These are phyloP conservation scores for Boletellus ananiceps DNA, from an alignment of 768 basidiomycete genomes.

Conservation along the genomic window DNA sequence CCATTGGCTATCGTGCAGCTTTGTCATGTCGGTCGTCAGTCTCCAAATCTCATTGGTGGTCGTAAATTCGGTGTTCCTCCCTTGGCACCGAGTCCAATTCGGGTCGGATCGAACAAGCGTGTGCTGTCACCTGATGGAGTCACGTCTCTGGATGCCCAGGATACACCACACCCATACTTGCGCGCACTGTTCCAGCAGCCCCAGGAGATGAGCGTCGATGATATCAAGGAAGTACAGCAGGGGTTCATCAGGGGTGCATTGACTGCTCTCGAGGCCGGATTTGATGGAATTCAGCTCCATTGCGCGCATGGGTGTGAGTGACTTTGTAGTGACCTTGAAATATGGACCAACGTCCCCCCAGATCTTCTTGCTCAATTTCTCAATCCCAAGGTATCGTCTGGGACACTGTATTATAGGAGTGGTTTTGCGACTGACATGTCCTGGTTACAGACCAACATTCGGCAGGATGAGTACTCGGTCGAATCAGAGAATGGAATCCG, in stretches of 20 bases:
- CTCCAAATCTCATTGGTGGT: slow-evolving; percentile 65
- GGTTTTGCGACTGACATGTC: slow-evolving; percentile 6
- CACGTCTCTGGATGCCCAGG: slow-evolving; percentile 2
- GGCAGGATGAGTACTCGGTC: slow-evolving; percentile 57
- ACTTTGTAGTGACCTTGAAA: neutral
- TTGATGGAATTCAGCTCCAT: slow-evolving; percentile 86
- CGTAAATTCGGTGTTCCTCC: slow-evolving; percentile 57
- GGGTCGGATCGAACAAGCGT: slow-evolving; percentile 36
- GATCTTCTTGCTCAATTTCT: slow-evolving; percentile 80
- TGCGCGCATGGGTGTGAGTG: slow-evolving; percentile 80
- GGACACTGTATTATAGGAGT: neutral
- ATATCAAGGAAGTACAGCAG: slow-evolving; percentile 58
- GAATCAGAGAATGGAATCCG: slow-evolving; percentile 40
- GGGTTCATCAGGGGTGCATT: slow-evolving; percentile 65
- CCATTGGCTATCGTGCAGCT: slow-evolving; percentile 74
- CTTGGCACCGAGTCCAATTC: slow-evolving; percentile 65
- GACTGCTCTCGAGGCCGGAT: slow-evolving; percentile 62
- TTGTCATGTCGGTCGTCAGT: slow-evolving; percentile 81
- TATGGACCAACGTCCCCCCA: slow-evolving; percentile 21
- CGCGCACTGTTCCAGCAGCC: slow-evolving; percentile 61
- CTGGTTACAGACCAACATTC: slow-evolving; percentile 41
- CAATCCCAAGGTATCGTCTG: slow-evolving; percentile 53
- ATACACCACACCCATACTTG: slow-evolving; percentile 26
- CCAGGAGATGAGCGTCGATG: slow-evolving; percentile 48
- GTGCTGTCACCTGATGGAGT: slow-evolving; percentile 5